Conservation (phyloP, 2,329 filamentous ascomycete species). For the Endoconidiophora polonica region DNA sequence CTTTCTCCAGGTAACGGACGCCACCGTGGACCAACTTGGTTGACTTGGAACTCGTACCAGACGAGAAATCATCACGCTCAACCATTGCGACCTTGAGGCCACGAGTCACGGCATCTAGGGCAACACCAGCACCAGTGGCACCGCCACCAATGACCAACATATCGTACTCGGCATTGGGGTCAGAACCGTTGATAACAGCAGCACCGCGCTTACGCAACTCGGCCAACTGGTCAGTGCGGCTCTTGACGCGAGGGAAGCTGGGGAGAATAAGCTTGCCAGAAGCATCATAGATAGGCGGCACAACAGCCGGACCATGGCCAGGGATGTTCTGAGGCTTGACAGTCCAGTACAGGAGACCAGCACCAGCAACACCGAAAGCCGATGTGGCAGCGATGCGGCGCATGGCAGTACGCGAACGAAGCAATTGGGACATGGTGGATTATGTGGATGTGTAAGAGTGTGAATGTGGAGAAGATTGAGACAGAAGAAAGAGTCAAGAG, state of each 20-base stretch:
- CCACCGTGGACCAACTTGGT: constrained; percentile 66
- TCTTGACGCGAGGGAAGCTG: constrained; percentile 45
- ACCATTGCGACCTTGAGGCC: constrained; percentile 56
- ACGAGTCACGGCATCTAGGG: constrained; percentile 53
- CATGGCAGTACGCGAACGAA: constrained; percentile 16
- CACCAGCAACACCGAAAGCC: constrained; percentile 25
- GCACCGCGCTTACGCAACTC: constrained; percentile 32
- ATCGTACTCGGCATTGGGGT: constrained; percentile 39
- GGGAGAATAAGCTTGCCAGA: constrained; percentile 52
- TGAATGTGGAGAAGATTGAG: background rate
- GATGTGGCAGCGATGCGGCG: constrained; percentile 29
- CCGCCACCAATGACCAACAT: constrained; percentile 55
- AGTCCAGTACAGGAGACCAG: constrained; percentile 30
- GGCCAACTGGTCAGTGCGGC: constrained; percentile 46
- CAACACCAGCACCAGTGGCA: constrained; percentile 54
- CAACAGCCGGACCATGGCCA: constrained; percentile 50
- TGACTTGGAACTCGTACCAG: constrained; percentile 58
- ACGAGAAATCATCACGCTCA: constrained; percentile 57
- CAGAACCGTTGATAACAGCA: constrained; percentile 13
- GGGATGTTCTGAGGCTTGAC: constrained; percentile 59
- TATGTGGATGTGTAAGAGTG: background rate
- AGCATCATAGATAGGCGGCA: constrained; percentile 51
- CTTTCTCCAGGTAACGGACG: constrained; percentile 59
- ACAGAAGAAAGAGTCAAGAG: background rate
- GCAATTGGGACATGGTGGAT: constrained; percentile 9